A percentile compares a stretch with the other conserved stretches of the same genome.
Evolutionary conservation across 805 yeast species (phyloP).

Genomic region (Yarrowia sp.): DNA sequence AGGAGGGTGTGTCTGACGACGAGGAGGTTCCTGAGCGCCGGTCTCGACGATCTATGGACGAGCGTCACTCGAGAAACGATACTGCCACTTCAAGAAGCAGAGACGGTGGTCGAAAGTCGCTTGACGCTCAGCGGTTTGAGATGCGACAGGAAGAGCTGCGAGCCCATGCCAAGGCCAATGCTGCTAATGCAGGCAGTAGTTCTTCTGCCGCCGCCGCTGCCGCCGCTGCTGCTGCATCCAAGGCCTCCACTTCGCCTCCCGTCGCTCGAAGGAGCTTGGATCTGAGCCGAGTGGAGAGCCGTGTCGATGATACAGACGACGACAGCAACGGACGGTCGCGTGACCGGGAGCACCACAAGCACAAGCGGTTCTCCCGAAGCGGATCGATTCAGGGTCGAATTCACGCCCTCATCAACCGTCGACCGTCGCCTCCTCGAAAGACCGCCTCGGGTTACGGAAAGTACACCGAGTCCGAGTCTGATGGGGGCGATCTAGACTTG

Average conservation of each 20-base stretch:
- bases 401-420: conserved; percentile 36
- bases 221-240: background rate
- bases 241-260: conserved; percentile 1
- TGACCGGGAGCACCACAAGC: conserved; percentile 21
- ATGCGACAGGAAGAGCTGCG: conserved; percentile 20
- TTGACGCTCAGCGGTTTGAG: conserved; percentile 24
- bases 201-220: background rate
- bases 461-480: conserved; percentile 48
- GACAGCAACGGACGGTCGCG: background rate
- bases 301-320: conserved; percentile 7
- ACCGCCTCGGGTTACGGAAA: conserved; percentile 84
- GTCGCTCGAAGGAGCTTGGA: conserved; percentile 8
- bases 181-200: background rate
- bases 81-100: background rate
- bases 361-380: conserved; percentile 34
- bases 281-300: conserved; percentile 13
- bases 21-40: conserved; percentile 6
- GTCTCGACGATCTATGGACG: conserved; percentile 12
- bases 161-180: conserved; percentile 16
- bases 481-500: conserved; percentile 1
- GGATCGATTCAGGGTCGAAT: conserved; percentile 42
- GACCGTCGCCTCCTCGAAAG: conserved; percentile 48
- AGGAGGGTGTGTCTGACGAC: conserved; percentile 16
- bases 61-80: background rate
- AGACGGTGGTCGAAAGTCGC: conserved; percentile 4